phyloP scores from a whole-genome alignment of 176 grass and related monocot species.

The Triticum urartu region DNA sequence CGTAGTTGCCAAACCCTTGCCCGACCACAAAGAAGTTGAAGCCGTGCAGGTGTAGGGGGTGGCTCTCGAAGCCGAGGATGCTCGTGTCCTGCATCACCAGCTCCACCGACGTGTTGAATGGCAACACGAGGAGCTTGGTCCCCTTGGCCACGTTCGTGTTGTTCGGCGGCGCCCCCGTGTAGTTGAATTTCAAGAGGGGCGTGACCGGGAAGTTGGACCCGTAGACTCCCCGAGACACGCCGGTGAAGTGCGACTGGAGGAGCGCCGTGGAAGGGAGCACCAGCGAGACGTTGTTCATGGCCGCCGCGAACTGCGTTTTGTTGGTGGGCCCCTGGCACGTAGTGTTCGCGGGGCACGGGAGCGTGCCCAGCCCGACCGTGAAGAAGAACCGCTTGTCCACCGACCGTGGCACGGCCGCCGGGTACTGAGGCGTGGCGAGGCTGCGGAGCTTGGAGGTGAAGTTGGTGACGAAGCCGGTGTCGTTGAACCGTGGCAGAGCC shows the following conservation, averaged over 20 bases:
- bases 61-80: conserved; percentile 65
- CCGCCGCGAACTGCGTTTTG: conserved; percentile 35
- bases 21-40: conserved; percentile 81
- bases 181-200: conserved; percentile 43
- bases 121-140: conserved; percentile 48
- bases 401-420: conserved; percentile 40
- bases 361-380: conserved; percentile 54
- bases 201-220: conserved; percentile 34
- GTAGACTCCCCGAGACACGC: conserved; percentile 46
- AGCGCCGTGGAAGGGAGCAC: conserved; percentile 47
- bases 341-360: conserved; percentile 44
- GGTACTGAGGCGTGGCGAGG: conserved; percentile 42
- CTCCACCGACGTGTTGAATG: conserved; percentile 53
- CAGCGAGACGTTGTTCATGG: conserved; percentile 65
- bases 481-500: conserved; percentile 19
- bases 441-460: conserved; percentile 57
- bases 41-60: conserved; percentile 81
- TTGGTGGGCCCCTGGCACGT: conserved; percentile 59
- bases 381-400: conserved; percentile 57
- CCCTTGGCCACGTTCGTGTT: conserved; percentile 54
- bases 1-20: conserved; percentile 61
- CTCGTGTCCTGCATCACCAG: conserved; percentile 78
- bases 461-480: conserved; percentile 42
- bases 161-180: conserved; percentile 56
- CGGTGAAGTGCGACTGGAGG: conserved; percentile 62